Percentiles rank a stretch among this genome's conserved stretches.
Conservation (phyloP, 1,284 basidiomycete genomes). For the Grifola frondosa region DNA sequence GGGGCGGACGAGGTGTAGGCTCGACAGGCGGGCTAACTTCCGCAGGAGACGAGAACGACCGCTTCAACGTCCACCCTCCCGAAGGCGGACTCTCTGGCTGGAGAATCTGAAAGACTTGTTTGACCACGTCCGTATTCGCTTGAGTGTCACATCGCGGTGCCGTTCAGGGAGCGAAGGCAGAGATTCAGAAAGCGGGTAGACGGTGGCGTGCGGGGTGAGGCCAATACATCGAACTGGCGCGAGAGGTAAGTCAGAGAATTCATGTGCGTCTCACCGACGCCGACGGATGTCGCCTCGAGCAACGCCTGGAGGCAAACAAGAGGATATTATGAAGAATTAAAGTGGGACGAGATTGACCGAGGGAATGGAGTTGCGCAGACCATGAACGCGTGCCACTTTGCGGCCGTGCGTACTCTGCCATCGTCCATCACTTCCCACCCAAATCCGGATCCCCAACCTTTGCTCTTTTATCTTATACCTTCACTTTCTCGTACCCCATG, state of each 20-base stretch:
- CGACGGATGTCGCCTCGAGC: slow-evolving; percentile 20
- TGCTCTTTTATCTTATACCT: too few relatives aligned
- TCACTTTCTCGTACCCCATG: too few relatives aligned
- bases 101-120: slow-evolving; percentile 51
- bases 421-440: too few relatives aligned
- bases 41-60: slow-evolving; percentile 52
- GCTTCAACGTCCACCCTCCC: slow-evolving; percentile 34
- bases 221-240: slow-evolving; percentile 36
- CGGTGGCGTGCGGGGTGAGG: slow-evolving; percentile 40
- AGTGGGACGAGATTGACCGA: slow-evolving; percentile 14
- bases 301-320: slow-evolving; percentile 13
- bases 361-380: slow-evolving; percentile 10
- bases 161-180: slow-evolving; percentile 22
- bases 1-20: slow-evolving; percentile 15
- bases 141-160: slow-evolving; percentile 36
- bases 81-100: slow-evolving; percentile 22
- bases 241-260: slow-evolving; percentile 36
- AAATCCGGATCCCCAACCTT: too few relatives aligned
- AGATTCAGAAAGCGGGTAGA: slow-evolving; percentile 44
- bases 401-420: too few relatives aligned
- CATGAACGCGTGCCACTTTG: slow-evolving; percentile 11
- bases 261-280: slow-evolving; percentile 30
- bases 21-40: slow-evolving; percentile 28
- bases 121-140: slow-evolving; percentile 58
- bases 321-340: slow-evolving; percentile 14